Evolutionary conservation across 2,329 filamentous ascomycete species (phyloP).

Genomic region (Cladosporium sp.): DNA sequence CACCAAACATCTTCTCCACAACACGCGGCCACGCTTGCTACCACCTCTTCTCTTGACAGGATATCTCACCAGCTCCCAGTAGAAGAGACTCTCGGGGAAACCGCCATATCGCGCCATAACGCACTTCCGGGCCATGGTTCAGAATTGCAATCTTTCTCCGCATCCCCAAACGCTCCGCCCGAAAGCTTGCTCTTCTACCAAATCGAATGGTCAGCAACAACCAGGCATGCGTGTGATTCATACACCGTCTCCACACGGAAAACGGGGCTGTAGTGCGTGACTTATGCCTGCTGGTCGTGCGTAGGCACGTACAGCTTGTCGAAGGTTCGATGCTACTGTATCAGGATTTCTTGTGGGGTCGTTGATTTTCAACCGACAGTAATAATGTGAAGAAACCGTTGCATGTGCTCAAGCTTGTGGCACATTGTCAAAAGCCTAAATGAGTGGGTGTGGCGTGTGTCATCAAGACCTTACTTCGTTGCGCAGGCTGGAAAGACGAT

Average conservation of each 20-base stretch:
- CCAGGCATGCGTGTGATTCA: constrained; percentile 2
- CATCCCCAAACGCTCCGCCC: constrained; percentile 1
- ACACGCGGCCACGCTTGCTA: not conserved
- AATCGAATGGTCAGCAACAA: constrained; percentile 7
- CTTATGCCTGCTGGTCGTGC: constrained; percentile 4
- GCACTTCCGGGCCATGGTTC: constrained; percentile 24
- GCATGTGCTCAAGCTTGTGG: constrained; percentile 12
- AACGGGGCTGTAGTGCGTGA: constrained; percentile 6
- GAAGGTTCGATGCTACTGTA: constrained; percentile 19
- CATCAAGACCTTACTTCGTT: constrained; percentile 16
- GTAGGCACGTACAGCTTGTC: constrained; percentile 16
- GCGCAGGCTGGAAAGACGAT: too few relatives aligned
- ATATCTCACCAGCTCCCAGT: constrained; percentile 3
- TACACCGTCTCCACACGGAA: constrained; percentile 11
- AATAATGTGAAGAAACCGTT: not conserved
- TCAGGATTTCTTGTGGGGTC: constrained; percentile 17
- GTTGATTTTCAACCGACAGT: constrained; percentile 7
- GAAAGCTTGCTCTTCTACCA: constrained; percentile 4
- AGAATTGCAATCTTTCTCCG: constrained; percentile 50
- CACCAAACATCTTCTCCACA: constrained; percentile 8
- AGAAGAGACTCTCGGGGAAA: constrained; percentile 14
- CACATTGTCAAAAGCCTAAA: constrained; percentile 17
- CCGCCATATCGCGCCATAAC: constrained; percentile 14
- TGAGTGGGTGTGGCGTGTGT: constrained; percentile 26
- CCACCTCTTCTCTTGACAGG: not conserved